Percentiles rank a stretch among this genome's conserved stretches.
Evolutionary conservation across 306 rosid species (phyloP).

Genomic region (Styphnolobium japonicum): DNA sequence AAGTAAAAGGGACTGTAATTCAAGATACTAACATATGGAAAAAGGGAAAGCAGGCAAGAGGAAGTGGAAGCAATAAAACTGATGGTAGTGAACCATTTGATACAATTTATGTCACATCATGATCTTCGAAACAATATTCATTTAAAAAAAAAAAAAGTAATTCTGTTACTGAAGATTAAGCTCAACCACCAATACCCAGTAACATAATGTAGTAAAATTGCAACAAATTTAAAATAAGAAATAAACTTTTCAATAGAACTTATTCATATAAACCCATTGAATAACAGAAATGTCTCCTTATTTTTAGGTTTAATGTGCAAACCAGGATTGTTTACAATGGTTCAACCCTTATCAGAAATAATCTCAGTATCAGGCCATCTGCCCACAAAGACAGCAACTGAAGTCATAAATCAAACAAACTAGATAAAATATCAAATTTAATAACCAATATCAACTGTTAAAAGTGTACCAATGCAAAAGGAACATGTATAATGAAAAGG

Average conservation of each 20-base stretch:
- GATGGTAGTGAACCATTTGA: neutral
- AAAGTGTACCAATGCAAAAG: neutral
- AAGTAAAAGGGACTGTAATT: neutral
- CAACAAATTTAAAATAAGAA: neutral
- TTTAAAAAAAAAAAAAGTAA: neutral
- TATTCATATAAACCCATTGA: neutral
- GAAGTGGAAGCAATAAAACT: neutral
- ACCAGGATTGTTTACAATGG: neutral
- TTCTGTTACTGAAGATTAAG: neutral
- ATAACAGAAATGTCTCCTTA: neutral
- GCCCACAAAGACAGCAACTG: neutral
- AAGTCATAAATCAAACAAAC: neutral
- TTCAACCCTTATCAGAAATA: neutral
- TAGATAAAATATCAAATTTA: neutral
- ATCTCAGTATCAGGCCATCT: neutral
- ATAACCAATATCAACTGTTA: neutral
- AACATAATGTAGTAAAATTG: neutral
- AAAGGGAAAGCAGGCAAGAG: neutral
- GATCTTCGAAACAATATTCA: neutral
- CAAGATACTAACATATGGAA: neutral
- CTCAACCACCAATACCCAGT: neutral
- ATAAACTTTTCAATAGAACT: neutral
- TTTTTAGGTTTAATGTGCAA: neutral
- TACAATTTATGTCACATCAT: neutral
- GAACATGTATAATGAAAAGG: neutral